These are phyloP conservation scores for Didymella pomorum DNA, from an alignment of 2,329 filamentous ascomycete species.

Conservation along the genomic window DNA sequence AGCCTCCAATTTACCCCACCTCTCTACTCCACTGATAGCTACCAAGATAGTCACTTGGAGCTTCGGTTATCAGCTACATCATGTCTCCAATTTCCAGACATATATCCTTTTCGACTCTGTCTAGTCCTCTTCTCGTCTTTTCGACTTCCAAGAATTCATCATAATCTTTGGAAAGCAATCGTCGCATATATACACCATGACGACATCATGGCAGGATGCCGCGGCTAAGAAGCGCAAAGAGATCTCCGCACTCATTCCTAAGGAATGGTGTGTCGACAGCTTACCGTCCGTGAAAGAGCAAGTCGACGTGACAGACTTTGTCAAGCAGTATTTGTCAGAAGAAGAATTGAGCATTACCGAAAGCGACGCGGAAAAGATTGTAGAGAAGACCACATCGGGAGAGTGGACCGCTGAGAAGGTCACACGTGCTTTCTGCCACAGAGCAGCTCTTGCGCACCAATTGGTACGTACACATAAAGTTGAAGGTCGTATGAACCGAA, in stretches of 20 bases:
- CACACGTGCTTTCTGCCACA: slow-evolving; percentile 64
- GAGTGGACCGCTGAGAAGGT: slow-evolving; percentile 65
- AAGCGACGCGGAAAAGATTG: slow-evolving; percentile 65
- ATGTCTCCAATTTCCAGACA: neutral
- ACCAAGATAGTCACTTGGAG: slow-evolving; percentile 1
- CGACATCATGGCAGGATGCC: slow-evolving; percentile 59
- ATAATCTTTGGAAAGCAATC: neutral
- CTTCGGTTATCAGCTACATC: neutral
- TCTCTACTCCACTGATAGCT: slow-evolving; percentile 6
- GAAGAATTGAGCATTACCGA: slow-evolving; percentile 69
- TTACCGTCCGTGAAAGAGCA: slow-evolving; percentile 61
- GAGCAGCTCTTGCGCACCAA: slow-evolving; percentile 63
- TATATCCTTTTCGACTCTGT: neutral
- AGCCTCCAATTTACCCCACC: slow-evolving; percentile 20
- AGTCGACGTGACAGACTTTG: slow-evolving; percentile 58
- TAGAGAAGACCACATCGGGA: slow-evolving; percentile 62
- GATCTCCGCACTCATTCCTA: slow-evolving; percentile 63
- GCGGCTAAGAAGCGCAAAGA: slow-evolving; percentile 63
- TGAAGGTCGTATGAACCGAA: neutral
- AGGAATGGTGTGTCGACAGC: slow-evolving; percentile 62
- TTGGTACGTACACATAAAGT: slow-evolving; percentile 36
- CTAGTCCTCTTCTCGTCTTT: neutral
- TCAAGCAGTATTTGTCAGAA: slow-evolving; percentile 63
- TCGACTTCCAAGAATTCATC: neutral
- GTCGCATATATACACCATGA: slow-evolving; percentile 20